Percentiles rank a stretch among this genome's conserved stretches.
These are phyloP conservation scores for Pseudocohnilembus persalinus DNA, from an alignment of 169 alveolate genomes.

Conservation along the genomic window DNA sequence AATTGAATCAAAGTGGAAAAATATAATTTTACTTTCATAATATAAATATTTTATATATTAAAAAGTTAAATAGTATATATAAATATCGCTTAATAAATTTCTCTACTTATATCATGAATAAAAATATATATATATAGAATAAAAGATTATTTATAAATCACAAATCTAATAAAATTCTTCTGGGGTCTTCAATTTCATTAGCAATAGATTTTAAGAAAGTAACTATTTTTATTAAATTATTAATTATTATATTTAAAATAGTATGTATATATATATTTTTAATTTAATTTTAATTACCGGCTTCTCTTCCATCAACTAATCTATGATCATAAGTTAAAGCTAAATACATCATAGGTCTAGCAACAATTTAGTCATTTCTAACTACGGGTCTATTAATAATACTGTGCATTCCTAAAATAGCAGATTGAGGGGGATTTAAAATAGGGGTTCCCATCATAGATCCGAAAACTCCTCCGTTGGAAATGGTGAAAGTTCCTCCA, in stretches of 20 bases:
- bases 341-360: conserved; percentile 94
- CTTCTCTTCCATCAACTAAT: conserved; percentile 97
- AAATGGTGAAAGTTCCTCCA: conserved; percentile 96
- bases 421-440: conserved; percentile 94
- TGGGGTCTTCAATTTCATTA: conserved; percentile 93
- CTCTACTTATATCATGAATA: no score
- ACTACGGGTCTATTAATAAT: conserved; percentile 93
- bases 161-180: conserved; percentile 61
- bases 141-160: conserved; percentile 42
- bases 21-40: no score
- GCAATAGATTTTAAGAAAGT: conserved; percentile 91
- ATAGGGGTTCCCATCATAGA: conserved; percentile 96
- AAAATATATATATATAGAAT: no score
- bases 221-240: conserved; percentile 27
- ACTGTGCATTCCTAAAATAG: conserved; percentile 96
- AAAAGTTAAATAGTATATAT: no score
- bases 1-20: no score
- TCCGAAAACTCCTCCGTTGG: conserved; percentile 97
- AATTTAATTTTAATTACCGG: conserved; percentile 62
- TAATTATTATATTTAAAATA: no score
- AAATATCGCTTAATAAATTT: no score
- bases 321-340: conserved; percentile 98
- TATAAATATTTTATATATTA: no score
- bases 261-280: neutral
- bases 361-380: conserved; percentile 89